phyloP scores from a whole-genome alignment of 495 filamentous ascomycete genomes.

The Lasiosphaeris hirsuta region DNA sequence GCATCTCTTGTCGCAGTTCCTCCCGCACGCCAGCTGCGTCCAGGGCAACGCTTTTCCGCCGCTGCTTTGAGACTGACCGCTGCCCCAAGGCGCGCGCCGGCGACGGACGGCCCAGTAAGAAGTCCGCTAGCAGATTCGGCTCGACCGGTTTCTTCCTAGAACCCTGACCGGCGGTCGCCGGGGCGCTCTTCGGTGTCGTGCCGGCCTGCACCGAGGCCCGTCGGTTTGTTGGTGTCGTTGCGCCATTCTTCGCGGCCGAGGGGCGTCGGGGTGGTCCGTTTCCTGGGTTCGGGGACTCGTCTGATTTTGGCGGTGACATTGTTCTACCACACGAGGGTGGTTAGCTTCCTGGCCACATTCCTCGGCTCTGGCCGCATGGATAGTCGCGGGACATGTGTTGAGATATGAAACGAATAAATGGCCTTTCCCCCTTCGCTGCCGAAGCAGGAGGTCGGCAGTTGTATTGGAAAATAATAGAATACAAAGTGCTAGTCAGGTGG shows the following conservation, averaged over 20 bases:
- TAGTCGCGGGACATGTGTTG: neutral
- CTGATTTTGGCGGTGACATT: conserved; percentile 28
- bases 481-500: conserved; percentile 12
- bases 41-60: conserved; percentile 38
- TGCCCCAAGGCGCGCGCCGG: conserved; percentile 41
- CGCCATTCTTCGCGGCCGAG: conserved; percentile 24
- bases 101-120: conserved; percentile 51
- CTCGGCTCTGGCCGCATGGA: neutral
- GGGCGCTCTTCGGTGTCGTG: conserved; percentile 40
- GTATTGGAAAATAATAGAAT: too few relatives aligned
- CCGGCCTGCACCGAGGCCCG: conserved; percentile 21
- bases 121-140: conserved; percentile 51
- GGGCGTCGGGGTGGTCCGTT: conserved; percentile 15
- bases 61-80: conserved; percentile 36
- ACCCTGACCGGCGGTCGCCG: conserved; percentile 29
- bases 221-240: conserved; percentile 25
- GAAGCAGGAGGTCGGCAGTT: too few relatives aligned
- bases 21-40: conserved; percentile 39
- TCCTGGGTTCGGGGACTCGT: conserved; percentile 20
- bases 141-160: conserved; percentile 36
- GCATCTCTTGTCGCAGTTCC: conserved; percentile 48
- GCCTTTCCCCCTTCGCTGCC: too few relatives aligned
- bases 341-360: conserved; percentile 23
- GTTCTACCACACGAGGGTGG: conserved; percentile 18
- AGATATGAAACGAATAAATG: neutral